phyloP scores from a whole-genome alignment of 371 early-diverging fungal genomes.

The Mortierella sp. region DNA sequence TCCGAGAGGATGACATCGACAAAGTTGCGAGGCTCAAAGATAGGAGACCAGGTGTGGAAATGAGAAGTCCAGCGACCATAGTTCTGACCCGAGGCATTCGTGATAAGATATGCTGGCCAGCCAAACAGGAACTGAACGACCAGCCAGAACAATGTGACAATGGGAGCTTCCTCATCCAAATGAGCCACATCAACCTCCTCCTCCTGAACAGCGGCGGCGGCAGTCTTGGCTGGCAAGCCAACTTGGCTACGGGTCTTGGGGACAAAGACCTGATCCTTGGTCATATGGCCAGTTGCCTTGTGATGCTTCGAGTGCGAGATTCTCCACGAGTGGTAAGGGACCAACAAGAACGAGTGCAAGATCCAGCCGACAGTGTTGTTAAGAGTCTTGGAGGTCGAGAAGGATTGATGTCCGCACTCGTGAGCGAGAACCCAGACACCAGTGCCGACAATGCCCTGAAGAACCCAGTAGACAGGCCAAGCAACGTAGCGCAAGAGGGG shows the following conservation, averaged over 20 bases:
- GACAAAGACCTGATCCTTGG: slow-evolving; percentile 90
- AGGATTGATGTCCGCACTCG: slow-evolving; percentile 88
- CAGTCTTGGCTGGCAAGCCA: slow-evolving; percentile 56
- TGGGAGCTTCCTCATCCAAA: slow-evolving; percentile 73
- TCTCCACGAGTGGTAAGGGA: slow-evolving; percentile 86
- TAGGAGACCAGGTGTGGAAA: slow-evolving; percentile 78
- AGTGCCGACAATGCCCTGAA: slow-evolving; percentile 83
- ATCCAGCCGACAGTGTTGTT: slow-evolving; percentile 86
- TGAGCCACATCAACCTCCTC: slow-evolving; percentile 55
- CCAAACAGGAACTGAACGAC: slow-evolving; percentile 77
- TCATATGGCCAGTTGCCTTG: slow-evolving; percentile 83
- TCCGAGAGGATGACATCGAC: slow-evolving; percentile 73
- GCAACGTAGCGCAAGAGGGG: slow-evolving; percentile 59
- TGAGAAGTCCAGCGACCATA: slow-evolving; percentile 84
- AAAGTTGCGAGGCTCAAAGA: slow-evolving; percentile 79
- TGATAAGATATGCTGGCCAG: slow-evolving; percentile 85
- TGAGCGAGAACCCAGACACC: slow-evolving; percentile 93
- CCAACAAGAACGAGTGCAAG: slow-evolving; percentile 84
- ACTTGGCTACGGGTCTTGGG: slow-evolving; percentile 72
- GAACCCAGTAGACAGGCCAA: slow-evolving; percentile 84
- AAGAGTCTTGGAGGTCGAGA: slow-evolving; percentile 78
- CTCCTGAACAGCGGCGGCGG: slow-evolving; percentile 22
- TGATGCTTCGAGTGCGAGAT: slow-evolving; percentile 86
- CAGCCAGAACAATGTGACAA: slow-evolving; percentile 67
- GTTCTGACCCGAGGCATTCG: slow-evolving; percentile 79